phyloP scores from a whole-genome alignment of 345 rosid genomes.

The Carallia pectinifolia region DNA sequence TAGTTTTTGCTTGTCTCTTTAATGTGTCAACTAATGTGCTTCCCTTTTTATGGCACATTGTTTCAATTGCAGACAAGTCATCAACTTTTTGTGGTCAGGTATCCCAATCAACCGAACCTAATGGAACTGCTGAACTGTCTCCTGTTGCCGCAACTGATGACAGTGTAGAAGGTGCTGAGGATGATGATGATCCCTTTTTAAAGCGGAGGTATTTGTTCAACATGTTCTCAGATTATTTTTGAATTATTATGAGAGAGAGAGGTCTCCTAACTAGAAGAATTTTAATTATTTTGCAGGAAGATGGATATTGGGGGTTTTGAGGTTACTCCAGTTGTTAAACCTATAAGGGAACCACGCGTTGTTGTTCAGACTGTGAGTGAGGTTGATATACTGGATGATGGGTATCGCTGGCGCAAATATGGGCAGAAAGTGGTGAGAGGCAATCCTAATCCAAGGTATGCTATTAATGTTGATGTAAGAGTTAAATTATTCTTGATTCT shows the following conservation, averaged over 20 bases:
- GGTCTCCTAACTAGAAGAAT: constrained; percentile 17
- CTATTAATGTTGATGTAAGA: constrained; percentile 1
- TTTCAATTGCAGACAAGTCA: constrained; percentile 55
- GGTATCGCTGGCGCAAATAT: constrained; percentile 99
- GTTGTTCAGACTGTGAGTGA: constrained; percentile 98
- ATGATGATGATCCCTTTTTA: constrained; percentile 74
- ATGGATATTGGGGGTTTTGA: constrained; percentile 67
- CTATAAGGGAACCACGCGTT: constrained; percentile 96
- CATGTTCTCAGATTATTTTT: constrained; percentile 9
- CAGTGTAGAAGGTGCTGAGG: constrained; percentile 57
- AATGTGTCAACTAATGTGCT: constrained; percentile 7
- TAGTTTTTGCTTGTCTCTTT: background rate
- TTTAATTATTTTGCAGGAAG: constrained; percentile 53
- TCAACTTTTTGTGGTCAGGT: constrained; percentile 47
- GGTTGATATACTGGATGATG: constrained; percentile 96
- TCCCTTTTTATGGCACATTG: constrained; percentile 14
- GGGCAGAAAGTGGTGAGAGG: constrained; percentile 99
- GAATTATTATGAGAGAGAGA: background rate
- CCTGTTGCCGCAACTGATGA: constrained; percentile 56
- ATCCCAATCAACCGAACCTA: constrained; percentile 44
- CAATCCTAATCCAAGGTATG: constrained; percentile 95
- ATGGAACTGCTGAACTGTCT: constrained; percentile 51
- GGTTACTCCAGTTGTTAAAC: constrained; percentile 86
- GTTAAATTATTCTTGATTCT: constrained; percentile 1
- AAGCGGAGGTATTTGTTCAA: constrained; percentile 68